Base-by-base conservation (phyloP, 352 stramenopile species). In the Phytophthora cactorum region DNA sequence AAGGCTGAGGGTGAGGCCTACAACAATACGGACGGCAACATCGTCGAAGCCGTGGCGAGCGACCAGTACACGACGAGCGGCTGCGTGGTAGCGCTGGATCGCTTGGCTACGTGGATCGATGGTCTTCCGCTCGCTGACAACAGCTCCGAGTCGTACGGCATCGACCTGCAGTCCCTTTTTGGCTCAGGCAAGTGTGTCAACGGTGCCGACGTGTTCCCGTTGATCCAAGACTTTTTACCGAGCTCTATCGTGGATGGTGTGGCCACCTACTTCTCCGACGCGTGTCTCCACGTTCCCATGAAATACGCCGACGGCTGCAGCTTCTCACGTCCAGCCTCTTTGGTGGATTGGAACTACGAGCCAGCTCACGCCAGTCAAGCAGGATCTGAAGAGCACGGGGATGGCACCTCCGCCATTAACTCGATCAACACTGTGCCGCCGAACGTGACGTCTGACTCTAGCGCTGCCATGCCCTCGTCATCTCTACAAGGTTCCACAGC, bases 271-370 rank as follows among this genome's bases (percentile, higher is more conserved):
- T 82, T 91, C 50, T 72, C 58, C 53, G 63, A 69, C 17, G 74
- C 79, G 27, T 89, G 80, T 47, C 70, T 89, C 8, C 78, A 86
- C 50, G 52, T 88, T 32, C 69, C 80, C 15, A 78, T 81, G 44
- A 79, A 78, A 38, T 91, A 82, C 67, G 70, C 80, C 0, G 79
- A 83, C 56, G 72, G 68, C 36, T 91, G 82, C 66, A 68, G 68
- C 12, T 91, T 79, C 54, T 72, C 72, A 17, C 82, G 80, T 25
- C 66, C 68, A 31, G 78, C 74, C 8, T 69, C 73, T 29, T 75
- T 89, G 4, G 51, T 86, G 27, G 77, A 85, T 44, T 89, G 82
- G 82, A 63, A 65, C 25, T 84, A 75, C 34, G 78, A 88, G 49
- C 79, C 82, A 25, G 32, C 57, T 50, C 75, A 68, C 29, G 63